Evolutionary conservation across 331 rosid genomes (phyloP), one percentile per base, ranked within the genome.

Genomic region (Dryas integrifolia): DNA sequence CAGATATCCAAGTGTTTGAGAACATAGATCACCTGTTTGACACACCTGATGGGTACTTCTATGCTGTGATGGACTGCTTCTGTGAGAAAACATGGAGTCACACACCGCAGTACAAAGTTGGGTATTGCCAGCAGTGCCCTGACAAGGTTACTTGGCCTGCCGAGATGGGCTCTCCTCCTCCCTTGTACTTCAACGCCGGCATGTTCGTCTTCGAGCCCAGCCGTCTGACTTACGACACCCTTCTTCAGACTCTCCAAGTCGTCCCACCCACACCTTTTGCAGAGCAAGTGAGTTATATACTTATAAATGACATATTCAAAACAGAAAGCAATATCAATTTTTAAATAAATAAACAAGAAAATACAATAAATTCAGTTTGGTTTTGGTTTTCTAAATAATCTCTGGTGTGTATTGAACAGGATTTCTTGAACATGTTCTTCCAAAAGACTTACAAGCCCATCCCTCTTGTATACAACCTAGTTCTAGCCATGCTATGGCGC

Each of bases 101-200:
- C 75, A 72, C 90, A 3, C 74, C 77, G 0, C 92, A 88, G 57
- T 58, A 69, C 84, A 66, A 80, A 57, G 43, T 88, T 47, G 92
- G 90, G 47, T 88, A 85, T 49, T 83, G 92, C 70, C 92, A 85
- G 65, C 92, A 88, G 67, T 82, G 92, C 64, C 92, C 92, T 21
- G 57, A 83, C 35, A 82, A 72, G 85, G 86, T 83, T 18, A 45
- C 48, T 5, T 88, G 90, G 90, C 90, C 88, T 5, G 47, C 86
- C 3, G 84, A 71, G 1, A 47, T 76, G 82, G 88, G 88, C 15
- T 51, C 82, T 45, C 84, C 87, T 57, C 90, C 92, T 62, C 81
- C 85, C 0, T 52, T 85, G 45, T 85, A 88, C 59, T 88, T 88
- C 85, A 88, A 88, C 61, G 90, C 90, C 12, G 90, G 90, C 24